Conservation (phyloP, 1,139 yeast genomes). For the Taiozyma sp. region DNA sequence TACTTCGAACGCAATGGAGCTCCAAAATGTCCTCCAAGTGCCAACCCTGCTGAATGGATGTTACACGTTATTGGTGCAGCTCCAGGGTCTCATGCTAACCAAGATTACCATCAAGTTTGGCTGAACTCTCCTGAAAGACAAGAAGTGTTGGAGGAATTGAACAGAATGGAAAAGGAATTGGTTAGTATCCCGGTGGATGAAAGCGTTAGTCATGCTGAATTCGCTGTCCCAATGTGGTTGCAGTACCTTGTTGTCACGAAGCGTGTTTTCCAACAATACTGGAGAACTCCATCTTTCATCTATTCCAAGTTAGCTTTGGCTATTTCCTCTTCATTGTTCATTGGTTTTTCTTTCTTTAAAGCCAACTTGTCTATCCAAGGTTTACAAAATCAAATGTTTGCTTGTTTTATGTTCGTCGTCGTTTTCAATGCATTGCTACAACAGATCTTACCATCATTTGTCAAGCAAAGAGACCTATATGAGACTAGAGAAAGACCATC, state of each 20-base stretch:
- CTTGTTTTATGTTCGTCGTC: conserved; percentile 64
- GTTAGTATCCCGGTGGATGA: conserved; percentile 17
- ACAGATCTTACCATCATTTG: conserved; percentile 69
- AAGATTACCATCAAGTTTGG: conserved; percentile 68
- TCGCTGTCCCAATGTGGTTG: conserved; percentile 36
- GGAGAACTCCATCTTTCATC: conserved; percentile 67
- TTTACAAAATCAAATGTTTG: conserved; percentile 58
- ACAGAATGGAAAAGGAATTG: conserved; percentile 39
- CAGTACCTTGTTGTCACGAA: conserved; percentile 51
- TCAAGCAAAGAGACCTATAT: conserved; percentile 67
- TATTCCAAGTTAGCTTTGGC: conserved; percentile 58
- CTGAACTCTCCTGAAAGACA: conserved; percentile 46
- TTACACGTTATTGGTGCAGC: conserved; percentile 78
- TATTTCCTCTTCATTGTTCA: conserved; percentile 40
- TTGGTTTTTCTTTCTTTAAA: conserved; percentile 57
- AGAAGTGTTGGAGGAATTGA: conserved; percentile 36
- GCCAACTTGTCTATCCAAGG: conserved; percentile 57
- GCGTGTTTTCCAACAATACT: conserved; percentile 54
- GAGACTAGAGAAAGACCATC: conserved; percentile 86
- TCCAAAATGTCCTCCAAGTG: conserved; percentile 56
- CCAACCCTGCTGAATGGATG: conserved; percentile 86
- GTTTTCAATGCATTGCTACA: conserved; percentile 57
- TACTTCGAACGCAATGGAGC: conserved; percentile 72
- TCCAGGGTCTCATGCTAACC: conserved; percentile 65
- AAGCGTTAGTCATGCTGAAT: conserved; percentile 20